phyloP scores from a whole-genome alignment of 768 basidiomycete species.

The Boletus barrowsii region DNA sequence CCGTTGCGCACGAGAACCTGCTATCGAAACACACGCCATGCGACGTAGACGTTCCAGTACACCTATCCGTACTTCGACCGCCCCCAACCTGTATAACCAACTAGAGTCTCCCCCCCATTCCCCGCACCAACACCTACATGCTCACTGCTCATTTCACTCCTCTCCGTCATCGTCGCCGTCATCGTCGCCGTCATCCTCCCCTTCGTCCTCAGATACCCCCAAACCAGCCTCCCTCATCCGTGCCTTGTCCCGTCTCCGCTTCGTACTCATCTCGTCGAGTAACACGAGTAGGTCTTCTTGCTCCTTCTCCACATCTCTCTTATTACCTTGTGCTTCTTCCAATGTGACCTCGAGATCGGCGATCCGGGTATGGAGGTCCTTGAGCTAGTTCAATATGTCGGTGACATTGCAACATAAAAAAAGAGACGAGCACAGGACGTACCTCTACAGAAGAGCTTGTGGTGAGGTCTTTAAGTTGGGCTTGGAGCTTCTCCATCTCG shows the following conservation, averaged over 20 bases:
- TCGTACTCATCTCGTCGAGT: constrained; percentile 85
- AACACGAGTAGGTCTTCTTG: constrained; percentile 94
- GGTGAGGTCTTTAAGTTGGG: constrained; percentile 46
- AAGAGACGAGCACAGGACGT: neutral
- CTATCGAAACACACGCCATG: no score
- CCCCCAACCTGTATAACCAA: no score
- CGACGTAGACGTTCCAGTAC: no score
- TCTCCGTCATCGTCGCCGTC: constrained; percentile 6
- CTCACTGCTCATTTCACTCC: no score
- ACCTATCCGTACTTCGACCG: no score
- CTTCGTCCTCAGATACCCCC: constrained; percentile 94
- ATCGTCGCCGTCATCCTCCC: constrained; percentile 57
- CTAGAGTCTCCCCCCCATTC: no score
- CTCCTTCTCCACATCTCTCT: constrained; percentile 88
- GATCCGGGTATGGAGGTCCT: constrained; percentile 46
- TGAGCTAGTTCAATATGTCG: constrained; percentile 32
- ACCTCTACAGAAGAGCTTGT: constrained; percentile 40
- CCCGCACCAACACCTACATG: no score
- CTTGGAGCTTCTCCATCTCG: constrained; percentile 71
- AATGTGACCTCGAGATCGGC: constrained; percentile 46
- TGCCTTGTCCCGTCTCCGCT: constrained; percentile 81
- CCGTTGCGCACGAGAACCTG: no score
- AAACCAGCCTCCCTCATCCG: constrained; percentile 68
- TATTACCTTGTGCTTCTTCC: constrained; percentile 54
- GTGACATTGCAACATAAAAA: neutral